These are phyloP conservation scores for Ramularia endophylla DNA, from an alignment of 2,329 filamentous ascomycete species.

Conservation along the genomic window DNA sequence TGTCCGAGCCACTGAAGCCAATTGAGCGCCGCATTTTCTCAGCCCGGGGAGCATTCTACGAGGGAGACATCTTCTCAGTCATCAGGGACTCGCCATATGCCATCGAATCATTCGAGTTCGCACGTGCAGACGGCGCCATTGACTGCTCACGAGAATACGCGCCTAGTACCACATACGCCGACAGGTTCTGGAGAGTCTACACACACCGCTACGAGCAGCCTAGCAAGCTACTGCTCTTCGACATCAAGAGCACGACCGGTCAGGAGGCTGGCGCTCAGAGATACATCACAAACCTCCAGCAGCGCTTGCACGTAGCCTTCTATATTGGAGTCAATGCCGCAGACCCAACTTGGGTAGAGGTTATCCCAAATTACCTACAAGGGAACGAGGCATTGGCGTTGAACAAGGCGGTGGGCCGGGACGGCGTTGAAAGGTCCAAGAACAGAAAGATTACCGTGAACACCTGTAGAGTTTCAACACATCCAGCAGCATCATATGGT, in stretches of 20 bases:
- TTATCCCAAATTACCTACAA: constrained; percentile 2
- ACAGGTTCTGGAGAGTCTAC: background rate
- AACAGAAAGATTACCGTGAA: background rate
- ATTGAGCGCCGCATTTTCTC: background rate
- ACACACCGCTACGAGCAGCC: background rate
- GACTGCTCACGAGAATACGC: background rate
- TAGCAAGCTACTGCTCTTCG: background rate
- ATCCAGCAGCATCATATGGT: background rate
- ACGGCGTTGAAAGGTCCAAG: background rate
- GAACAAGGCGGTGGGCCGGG: background rate
- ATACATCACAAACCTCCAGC: background rate
- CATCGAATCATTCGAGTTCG: constrained; percentile 2
- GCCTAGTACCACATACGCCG: background rate
- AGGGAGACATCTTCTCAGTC: constrained; percentile 1
- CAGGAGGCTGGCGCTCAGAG: background rate
- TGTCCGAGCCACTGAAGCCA: background rate
- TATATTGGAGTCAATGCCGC: background rate
- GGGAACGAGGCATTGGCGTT: background rate
- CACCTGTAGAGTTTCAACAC: background rate
- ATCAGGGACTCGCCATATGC: background rate
- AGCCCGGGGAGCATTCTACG: background rate
- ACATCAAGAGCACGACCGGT: background rate
- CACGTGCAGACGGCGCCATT: background rate
- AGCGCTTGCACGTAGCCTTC: background rate
- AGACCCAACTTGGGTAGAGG: background rate